Base-by-base conservation (phyloP, 495 filamentous ascomycete species). In the Hypoxylon trugodes region DNA sequence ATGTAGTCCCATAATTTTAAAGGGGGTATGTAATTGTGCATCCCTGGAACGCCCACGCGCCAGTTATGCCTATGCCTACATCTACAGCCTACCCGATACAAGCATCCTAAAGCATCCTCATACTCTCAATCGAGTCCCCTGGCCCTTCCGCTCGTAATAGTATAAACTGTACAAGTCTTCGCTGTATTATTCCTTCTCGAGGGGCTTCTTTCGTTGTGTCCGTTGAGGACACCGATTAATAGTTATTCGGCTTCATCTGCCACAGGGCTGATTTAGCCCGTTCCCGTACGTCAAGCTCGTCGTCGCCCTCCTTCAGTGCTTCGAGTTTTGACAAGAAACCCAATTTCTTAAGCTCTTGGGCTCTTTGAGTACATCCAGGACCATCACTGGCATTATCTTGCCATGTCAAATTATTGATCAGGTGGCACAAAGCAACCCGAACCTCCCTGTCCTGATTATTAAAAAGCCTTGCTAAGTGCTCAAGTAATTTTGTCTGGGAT, bases 341-440 rank as follows among this genome's bases (percentile, higher is more conserved):
- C 21, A 96, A 67, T 32, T 84, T 81, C 72, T 84, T 82, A 52
- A 98, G 77, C 69, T 89, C 86, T 10, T 69, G 61, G 2, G 88
- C 89, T 19, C 95, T 84, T 59, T 86, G 78, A 37, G 81, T 78
- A 58, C 88, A 89, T 4, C 79, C 82, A 18, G 75, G 74, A 2
- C 72, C 73, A 62, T 96, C 92, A 24, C 71, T 81, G 2, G 82
- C 75, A 55, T 93, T 87, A 56, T 98, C 94, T 37, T 86, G 77
- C 79, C 88, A 96, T 0, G 87, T 87, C 37, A 98, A 79, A 64
- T 97, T 97, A 64, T 86, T 90, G 13, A 93, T 82, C 21, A 95
- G 77, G 85, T 91, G 93, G 33, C 88, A 89, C 55, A 93, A 86
- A 36, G 88, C 88, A 18, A 81, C 79, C 12, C 94, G 86, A 3